These are phyloP conservation scores for Linderina pennispora DNA, from an alignment of 192 early-diverging fungal genomes.

Conservation along the genomic window DNA sequence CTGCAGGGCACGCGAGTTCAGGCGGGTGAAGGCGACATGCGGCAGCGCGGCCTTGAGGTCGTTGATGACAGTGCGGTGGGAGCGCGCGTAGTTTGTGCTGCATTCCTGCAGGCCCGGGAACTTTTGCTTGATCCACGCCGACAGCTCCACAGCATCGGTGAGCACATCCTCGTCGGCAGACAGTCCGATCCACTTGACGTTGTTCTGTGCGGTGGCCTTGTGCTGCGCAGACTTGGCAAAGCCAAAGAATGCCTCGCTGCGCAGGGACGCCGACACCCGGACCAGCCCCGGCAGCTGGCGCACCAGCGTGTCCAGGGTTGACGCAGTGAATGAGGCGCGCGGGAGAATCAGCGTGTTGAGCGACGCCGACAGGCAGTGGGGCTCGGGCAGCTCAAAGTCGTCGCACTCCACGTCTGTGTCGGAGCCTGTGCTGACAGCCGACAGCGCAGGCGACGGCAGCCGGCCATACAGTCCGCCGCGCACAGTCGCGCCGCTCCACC, in stretches of 20 bases:
- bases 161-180: conserved; percentile 39
- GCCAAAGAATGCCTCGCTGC: conserved; percentile 14
- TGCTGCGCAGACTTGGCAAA: not conserved
- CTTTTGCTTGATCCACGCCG: conserved; percentile 26
- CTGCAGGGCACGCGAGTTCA: conserved; percentile 30
- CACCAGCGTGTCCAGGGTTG: conserved; percentile 28
- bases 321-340: conserved; percentile 19
- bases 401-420: conserved; percentile 10
- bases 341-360: conserved; percentile 26
- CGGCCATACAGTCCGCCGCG: no score
- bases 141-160: conserved; percentile 24
- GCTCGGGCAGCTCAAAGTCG: conserved; percentile 5
- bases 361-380: not conserved
- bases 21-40: conserved; percentile 18
- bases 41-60: conserved; percentile 23
- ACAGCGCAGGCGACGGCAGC: not conserved
- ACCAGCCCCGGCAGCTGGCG: conserved; percentile 23
- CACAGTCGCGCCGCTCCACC: conserved; percentile 10
- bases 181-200: conserved; percentile 18
- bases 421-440: not conserved
- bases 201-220: conserved; percentile 4
- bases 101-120: conserved; percentile 36
- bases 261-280: conserved; percentile 26
- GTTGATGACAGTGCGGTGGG: conserved; percentile 18
- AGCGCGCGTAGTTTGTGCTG: conserved; percentile 33